phyloP scores from a whole-genome alignment of 192 early-diverging fungal genomes.

The Dissophora globulifera region DNA sequence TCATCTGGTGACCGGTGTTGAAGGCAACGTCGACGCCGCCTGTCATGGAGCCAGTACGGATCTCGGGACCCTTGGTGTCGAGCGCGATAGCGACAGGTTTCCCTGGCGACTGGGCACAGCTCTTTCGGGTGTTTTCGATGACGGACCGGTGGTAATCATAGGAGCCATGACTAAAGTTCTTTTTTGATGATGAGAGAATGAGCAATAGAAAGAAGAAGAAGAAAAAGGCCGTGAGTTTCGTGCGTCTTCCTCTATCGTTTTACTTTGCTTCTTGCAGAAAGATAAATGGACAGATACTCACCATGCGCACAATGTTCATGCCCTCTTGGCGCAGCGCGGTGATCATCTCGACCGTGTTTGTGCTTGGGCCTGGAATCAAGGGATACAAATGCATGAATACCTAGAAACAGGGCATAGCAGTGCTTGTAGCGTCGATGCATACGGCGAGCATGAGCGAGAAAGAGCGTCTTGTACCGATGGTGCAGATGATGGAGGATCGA shows the following conservation, averaged over 20 bases:
- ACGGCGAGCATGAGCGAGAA: too few species aligned
- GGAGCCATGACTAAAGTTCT: conserved; percentile 52
- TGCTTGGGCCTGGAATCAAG: conserved; percentile 70
- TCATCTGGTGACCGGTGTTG: conserved; percentile 72
- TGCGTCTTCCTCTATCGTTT: too few species aligned
- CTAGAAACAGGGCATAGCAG: too few species aligned
- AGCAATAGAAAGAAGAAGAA: background rate
- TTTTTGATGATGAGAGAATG: too few species aligned
- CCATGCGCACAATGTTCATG: conserved; percentile 88
- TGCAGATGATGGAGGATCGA: conserved; percentile 88
- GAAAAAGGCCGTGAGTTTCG: background rate
- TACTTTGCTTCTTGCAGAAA: too few species aligned
- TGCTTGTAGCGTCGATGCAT: too few species aligned
- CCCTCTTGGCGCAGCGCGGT: conserved; percentile 75
- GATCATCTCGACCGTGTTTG: conserved; percentile 78
- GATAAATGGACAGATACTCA: too few species aligned
- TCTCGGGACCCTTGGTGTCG: conserved; percentile 86
- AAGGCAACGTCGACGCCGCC: conserved; percentile 71
- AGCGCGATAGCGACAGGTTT: conserved; percentile 75
- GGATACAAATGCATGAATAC: too few species aligned
- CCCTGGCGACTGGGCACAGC: conserved; percentile 52
- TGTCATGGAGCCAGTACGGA: conserved; percentile 77
- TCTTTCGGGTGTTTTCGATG: conserved; percentile 75
- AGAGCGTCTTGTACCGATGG: too few species aligned
- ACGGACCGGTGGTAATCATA: conserved; percentile 74